A percentile compares a stretch with the other conserved stretches of the same genome.
Evolutionary conservation across 371 early-diverging fungal genomes (phyloP).

Genomic region (Rhizopus microsporus): DNA sequence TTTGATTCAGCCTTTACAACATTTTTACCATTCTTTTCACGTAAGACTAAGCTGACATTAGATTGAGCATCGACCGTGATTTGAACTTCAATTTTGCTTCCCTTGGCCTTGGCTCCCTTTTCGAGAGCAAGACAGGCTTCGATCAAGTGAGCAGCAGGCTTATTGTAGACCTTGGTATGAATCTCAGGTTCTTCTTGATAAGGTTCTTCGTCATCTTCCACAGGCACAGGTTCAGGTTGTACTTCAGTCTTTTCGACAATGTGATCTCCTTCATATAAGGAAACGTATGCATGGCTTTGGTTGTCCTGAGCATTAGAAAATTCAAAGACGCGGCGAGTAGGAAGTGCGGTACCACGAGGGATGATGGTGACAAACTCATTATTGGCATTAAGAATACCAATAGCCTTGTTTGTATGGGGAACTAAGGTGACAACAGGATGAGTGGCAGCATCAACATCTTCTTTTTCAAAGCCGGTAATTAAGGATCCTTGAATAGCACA

Average conservation of each 20-base stretch:
- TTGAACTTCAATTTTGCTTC: constrained; percentile 60
- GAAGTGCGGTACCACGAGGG: constrained; percentile 83
- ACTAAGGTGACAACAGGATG: constrained; percentile 67
- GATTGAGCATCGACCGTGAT: constrained; percentile 56
- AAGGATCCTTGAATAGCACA: constrained; percentile 95
- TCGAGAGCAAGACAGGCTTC: constrained; percentile 61
- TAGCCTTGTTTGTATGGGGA: constrained; percentile 69
- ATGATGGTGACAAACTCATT: constrained; percentile 79
- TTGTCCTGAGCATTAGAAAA: constrained; percentile 68
- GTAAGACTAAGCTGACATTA: constrained; percentile 55
- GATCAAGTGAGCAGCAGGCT: constrained; percentile 57
- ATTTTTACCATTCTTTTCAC: constrained; percentile 62
- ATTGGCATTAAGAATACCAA: constrained; percentile 77
- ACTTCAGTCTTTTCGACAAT: constrained; percentile 62
- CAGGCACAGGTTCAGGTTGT: constrained; percentile 48
- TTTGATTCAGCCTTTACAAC: constrained; percentile 51
- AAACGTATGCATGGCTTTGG: constrained; percentile 78
- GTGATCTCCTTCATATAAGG: constrained; percentile 81
- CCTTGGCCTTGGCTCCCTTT: constrained; percentile 50
- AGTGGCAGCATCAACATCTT: constrained; percentile 54
- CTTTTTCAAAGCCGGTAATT: constrained; percentile 60
- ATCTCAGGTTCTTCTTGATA: constrained; percentile 55
- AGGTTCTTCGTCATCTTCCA: constrained; percentile 58
- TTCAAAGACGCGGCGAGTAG: constrained; percentile 76
- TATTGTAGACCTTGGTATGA: constrained; percentile 48